Evolutionary conservation across 306 rosid genomes (phyloP).

Genomic region (Hippophae rhamnoides): DNA sequence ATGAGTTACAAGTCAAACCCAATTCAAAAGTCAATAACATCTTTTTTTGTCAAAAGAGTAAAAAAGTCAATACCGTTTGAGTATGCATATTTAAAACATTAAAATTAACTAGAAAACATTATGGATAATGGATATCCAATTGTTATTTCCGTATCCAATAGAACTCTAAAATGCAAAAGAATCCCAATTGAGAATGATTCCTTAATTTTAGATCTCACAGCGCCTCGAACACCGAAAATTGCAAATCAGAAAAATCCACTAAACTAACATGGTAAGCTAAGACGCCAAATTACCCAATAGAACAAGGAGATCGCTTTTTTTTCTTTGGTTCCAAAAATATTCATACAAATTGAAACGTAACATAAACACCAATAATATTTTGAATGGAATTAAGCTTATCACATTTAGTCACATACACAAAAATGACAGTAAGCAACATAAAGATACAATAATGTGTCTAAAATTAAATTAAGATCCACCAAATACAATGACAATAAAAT

Average conservation of each 20-base stretch:
- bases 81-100: no score
- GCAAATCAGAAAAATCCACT: slow-evolving; percentile 5
- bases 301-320: no score
- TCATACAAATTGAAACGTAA: no score
- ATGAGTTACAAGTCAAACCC: no score
- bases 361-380: no score
- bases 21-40: no score
- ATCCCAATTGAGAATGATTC: slow-evolving; percentile 7
- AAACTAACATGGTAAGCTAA: background rate
- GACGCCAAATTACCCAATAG: background rate
- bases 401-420: slow-evolving; percentile 6
- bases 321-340: no score
- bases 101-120: no score
- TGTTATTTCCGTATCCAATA: no score
- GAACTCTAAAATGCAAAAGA: background rate
- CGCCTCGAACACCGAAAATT: background rate
- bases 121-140: no score
- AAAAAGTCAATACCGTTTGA: no score
- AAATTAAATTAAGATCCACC: slow-evolving; percentile 37
- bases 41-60: no score
- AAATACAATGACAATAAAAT: slow-evolving; percentile 1
- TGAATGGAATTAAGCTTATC: background rate
- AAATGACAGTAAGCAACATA: slow-evolving; percentile 3
- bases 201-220: slow-evolving; percentile 18
- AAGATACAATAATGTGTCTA: slow-evolving; percentile 5